Evolutionary conservation across 78 protist genomes (phyloP), one percentile per base, ranked within the genome.

Genomic region (Dictyostelium firmibasis): DNA sequence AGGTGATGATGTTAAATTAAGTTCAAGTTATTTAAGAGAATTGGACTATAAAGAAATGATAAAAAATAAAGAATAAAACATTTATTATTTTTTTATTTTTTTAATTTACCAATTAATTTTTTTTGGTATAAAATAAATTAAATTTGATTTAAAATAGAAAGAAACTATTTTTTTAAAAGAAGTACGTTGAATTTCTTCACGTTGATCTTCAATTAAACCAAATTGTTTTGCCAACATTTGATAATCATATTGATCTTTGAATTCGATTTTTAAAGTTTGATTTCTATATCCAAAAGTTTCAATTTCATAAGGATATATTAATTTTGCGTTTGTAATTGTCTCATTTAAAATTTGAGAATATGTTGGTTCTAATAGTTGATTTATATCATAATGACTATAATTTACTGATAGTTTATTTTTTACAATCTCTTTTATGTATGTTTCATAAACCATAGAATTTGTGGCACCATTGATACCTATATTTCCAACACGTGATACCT

Each of bases 121-220:
- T 44, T 79, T 87, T 11, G 93, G 93, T 60, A 50, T 64, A 50
- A 87, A 62, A 79, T 62, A 89, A 16, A 89, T 38, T 47, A 81
- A 35, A 70, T 89, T 89, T 13, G 94, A 27, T 70, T 89, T 81
- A 35, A 29, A 36, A 92, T 83, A 92, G 43, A 98, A n/a, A 14
- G 75, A 6, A 13, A 98, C 98, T 13, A 98, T 81, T 57, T 98
- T 98, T 7, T 43, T 27, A 83, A 91, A 98, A 2, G 97, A 97
- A 23, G 96, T 76, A 36, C 99, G 95, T 10, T 95, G 96, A 31
- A 98, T 93, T n/a, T 91, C 95, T 3, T 96, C 98, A 84, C 97
- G 87, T 23, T n/a, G 35, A 53, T 97, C 98, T 5, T 23, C 50
- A 95, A 97, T 97, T 60, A 98, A n/a, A 8, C 96, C 95, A 41